Evolutionary conservation across 129 eudicot species (phyloP).

Genomic region (Daucus carota): DNA sequence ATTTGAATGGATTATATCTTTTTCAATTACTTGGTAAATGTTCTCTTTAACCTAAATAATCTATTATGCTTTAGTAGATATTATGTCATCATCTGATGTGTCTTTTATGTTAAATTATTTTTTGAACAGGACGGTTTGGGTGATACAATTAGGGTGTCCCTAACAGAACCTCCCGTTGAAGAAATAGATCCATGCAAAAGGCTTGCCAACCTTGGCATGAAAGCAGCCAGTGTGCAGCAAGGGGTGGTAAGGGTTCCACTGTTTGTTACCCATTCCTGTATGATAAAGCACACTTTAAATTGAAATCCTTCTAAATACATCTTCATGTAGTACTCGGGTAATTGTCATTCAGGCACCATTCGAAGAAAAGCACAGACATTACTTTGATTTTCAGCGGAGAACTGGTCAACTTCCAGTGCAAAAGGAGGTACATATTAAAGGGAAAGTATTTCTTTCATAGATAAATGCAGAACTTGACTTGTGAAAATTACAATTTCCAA

Average conservation of each 20-base stretch:
- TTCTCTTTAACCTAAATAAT: neutral
- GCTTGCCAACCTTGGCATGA: slow-evolving; percentile 88
- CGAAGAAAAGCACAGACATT: slow-evolving; percentile 86
- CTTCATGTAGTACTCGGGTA: slow-evolving; percentile 3
- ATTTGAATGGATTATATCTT: neutral
- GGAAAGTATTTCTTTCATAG: neutral
- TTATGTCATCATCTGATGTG: neutral
- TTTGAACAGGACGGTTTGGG: slow-evolving; percentile 86
- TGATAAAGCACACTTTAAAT: slow-evolving; percentile 3
- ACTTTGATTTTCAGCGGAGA: slow-evolving; percentile 94
- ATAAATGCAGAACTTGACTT: slow-evolving; percentile 5
- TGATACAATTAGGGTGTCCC: slow-evolving; percentile 94
- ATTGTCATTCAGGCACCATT: slow-evolving; percentile 57
- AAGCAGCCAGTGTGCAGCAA: slow-evolving; percentile 78
- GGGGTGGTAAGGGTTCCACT: slow-evolving; percentile 67
- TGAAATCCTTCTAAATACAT: neutral
- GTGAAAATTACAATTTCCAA: neutral
- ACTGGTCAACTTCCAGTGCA: slow-evolving; percentile 89
- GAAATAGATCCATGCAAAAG: slow-evolving; percentile 96
- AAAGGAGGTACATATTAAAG: slow-evolving; percentile 64
- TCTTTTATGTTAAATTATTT: neutral
- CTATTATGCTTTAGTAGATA: neutral
- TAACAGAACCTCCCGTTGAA: slow-evolving; percentile 90
- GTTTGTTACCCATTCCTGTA: neutral
- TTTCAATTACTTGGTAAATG: neutral